Conservation (phyloP, 345 rosid species). For the Eutrema heterophyllum region DNA sequence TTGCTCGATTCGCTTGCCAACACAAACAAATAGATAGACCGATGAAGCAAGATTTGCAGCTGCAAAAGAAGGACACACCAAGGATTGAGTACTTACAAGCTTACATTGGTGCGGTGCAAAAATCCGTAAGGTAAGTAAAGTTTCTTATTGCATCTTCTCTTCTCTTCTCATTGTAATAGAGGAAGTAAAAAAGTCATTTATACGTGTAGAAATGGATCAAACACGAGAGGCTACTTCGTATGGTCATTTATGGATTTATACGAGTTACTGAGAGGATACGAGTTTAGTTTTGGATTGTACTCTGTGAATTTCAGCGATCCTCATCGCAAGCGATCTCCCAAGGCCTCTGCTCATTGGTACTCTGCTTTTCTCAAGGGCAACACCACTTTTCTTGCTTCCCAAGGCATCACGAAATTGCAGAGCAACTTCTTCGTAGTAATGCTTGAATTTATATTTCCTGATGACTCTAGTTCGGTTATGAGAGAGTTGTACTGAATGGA, state of each 20-base stretch:
- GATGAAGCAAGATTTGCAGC: background rate
- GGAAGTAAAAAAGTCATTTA: background rate
- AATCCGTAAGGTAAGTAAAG: background rate
- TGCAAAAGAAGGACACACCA: background rate
- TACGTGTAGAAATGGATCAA: slow-evolving; percentile 37
- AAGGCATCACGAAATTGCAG: background rate
- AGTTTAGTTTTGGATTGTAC: slow-evolving; percentile 28
- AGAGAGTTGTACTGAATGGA: no score
- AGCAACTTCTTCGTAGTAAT: background rate
- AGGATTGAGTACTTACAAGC: background rate
- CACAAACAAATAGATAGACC: background rate
- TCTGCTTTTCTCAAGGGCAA: slow-evolving; percentile 39
- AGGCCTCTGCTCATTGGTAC: slow-evolving; percentile 43
- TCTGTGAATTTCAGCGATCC: slow-evolving; percentile 42
- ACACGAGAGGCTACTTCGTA: slow-evolving; percentile 41
- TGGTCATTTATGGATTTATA: slow-evolving; percentile 44
- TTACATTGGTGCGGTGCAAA: background rate
- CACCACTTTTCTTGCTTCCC: background rate
- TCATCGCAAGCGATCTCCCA: slow-evolving; percentile 34
- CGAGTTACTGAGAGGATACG: slow-evolving; percentile 36
- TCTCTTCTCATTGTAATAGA: background rate
- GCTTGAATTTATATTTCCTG: background rate
- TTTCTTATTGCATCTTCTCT: background rate
- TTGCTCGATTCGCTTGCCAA: background rate
- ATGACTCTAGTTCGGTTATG: background rate